Evolutionary conservation across 495 filamentous ascomycete genomes (phyloP), one percentile per base, ranked within the genome.

Genomic region (Xylaria cubensis): DNA sequence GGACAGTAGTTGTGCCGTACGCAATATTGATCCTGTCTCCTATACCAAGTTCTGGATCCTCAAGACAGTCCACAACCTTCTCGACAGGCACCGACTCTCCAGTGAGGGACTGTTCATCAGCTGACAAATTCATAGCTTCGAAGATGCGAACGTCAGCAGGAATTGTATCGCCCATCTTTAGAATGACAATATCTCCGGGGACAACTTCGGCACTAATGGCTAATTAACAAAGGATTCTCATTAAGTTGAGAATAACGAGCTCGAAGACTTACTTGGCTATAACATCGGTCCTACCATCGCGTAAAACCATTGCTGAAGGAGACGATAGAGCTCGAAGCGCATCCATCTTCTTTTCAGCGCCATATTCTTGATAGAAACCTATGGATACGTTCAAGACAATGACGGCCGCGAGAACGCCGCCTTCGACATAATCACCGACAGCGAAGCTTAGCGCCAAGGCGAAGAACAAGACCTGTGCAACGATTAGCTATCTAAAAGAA

Each of bases 321-420:
- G 94, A 92, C 1, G 92, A 94, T 9, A 97, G 85, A 39, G 90
- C 89, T 48, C 92, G 84, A 15, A 97, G 85, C 29, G 92, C 92
- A 55, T 95, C 89, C 86, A 97, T 95, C 71, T 92, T 94, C 84
- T 95, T 92, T 77, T 95, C 93, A 32, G 94, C 94, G 66, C 89
- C 86, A 77, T 92, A 95, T 77, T 97, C 94, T 77, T 97, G 93
- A 61, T 87, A 88, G 83, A 96, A 97, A 19, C 90, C 90, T 72
- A 91, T 89, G n/a, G 89, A 82, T 41, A 95, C 91, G 74, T 97
- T 97, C 72, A 97, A 83, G 8, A 92, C 75, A 65, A 97, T 94
- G 78, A 97, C 93, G 36, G 89, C 92, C 6, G 91, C 89, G 24
- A 97, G 88, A 26, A 97, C 93, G 50, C 91, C 92, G 26, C 92